Evolutionary conservation across 495 filamentous ascomycete species (phyloP), one percentile per base, ranked within the genome.

Genomic region (Cercophora samala): DNA sequence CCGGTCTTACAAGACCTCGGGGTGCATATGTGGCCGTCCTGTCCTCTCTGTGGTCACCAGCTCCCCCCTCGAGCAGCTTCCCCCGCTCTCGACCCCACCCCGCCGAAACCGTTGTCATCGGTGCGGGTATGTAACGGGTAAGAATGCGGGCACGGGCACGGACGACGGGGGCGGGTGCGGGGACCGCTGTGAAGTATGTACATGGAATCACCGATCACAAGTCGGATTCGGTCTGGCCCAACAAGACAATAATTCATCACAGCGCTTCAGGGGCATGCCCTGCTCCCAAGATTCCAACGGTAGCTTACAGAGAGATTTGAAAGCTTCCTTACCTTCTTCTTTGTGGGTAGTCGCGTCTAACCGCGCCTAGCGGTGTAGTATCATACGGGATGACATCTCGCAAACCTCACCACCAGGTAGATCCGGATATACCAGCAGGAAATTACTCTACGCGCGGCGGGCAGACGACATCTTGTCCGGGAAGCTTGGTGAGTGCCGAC

Each of bases 401-500:
- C 37, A 46, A 46, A 46, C 37, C 37, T 46, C 37, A 46, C 37
- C 37, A 46, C 37, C 15, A 46, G 37, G 15, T 17, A 46, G 37
- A 46, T 46, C 1, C 37, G 37, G 37, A 46, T 46, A 46, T 46
- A 46, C 37, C 37, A 46, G 37, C 11, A 46, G 37, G 37, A 46
- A 46, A 46, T 46, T 46, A 17, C 37, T n/a, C n/a, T n/a, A n/a
- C n/a, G n/a, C n/a, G n/a, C n/a, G n/a, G 37, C 37, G 37, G 37
- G 9, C 15, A 56, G 53, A 56, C 22, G 18, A 21, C 22, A 5
- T 8, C 53, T 56, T 56, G 53, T 19, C 6, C 19, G 53, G 52
- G 53, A 56, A 56, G 53, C 51, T 52, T 24, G 25, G 15, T 26
- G 56, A 64, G 21, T 68, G 63, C 67, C 63, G 63, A 66, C 67